Conservation (phyloP, 2,329 filamentous ascomycete species). For the Diplodia sapinea region DNA sequence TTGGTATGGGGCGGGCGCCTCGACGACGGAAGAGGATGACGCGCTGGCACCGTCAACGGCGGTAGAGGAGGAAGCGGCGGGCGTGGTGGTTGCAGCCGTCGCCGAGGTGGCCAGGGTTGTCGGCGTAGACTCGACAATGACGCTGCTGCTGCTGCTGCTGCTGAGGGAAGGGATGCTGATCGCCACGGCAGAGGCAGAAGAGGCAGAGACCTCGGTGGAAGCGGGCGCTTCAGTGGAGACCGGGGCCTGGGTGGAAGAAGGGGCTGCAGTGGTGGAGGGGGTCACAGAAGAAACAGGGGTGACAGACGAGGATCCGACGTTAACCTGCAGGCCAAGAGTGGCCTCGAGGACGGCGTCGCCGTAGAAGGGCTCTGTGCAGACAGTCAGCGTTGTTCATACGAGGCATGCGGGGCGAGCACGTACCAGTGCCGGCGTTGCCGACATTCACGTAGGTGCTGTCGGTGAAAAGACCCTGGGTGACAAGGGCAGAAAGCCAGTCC, state of each 20-base stretch:
- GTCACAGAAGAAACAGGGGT: constrained; percentile 20
- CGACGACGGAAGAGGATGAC: neutral
- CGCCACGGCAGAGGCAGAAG: constrained; percentile 9
- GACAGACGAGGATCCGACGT: constrained; percentile 27
- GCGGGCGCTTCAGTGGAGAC: constrained; percentile 1
- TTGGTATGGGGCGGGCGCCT: constrained; percentile 1
- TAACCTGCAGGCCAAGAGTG: constrained; percentile 36
- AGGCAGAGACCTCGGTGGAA: constrained; percentile 3
- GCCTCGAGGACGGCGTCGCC: constrained; percentile 37
- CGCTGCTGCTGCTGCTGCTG: constrained; percentile 19
- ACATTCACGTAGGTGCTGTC: constrained; percentile 52
- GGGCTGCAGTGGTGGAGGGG: constrained; percentile 5
- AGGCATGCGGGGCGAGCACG: neutral
- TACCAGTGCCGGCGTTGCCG: constrained; percentile 48
- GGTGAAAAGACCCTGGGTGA: constrained; percentile 44
- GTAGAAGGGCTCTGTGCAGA: constrained; percentile 35
- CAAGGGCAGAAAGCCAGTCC: constrained; percentile 51
- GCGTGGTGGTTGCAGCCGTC: neutral
- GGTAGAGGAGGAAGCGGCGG: neutral
- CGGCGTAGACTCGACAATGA: constrained; percentile 3
- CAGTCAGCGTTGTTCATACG: neutral
- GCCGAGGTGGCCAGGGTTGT: constrained; percentile 5
- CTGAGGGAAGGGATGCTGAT: constrained; percentile 14
- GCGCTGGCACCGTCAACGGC: neutral
- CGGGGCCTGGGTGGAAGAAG: neutral